These are phyloP conservation scores for Ceratopteris richardii DNA, from an alignment of 75 land plant genomes.

Conservation along the genomic window DNA sequence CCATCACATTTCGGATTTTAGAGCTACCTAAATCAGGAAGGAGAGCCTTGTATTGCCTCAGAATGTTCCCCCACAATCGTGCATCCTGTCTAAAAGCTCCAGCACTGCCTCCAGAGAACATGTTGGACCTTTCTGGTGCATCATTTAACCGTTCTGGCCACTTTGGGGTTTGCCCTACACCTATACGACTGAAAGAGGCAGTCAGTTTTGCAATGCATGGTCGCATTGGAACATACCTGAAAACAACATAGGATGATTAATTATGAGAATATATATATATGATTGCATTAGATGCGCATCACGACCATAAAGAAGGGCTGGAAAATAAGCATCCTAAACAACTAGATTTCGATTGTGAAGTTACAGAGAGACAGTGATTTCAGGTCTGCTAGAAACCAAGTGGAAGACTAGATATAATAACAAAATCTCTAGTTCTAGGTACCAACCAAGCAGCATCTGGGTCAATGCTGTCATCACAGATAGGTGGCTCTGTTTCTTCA, in stretches of 20 bases:
- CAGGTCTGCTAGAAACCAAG: too few species aligned
- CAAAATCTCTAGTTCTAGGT: neutral
- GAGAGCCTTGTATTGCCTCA: constrained; percentile 32
- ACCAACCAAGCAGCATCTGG: constrained; percentile 45
- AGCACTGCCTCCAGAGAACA: constrained; percentile 14
- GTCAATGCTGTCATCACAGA: constrained; percentile 43
- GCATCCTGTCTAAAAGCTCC: constrained; percentile 25
- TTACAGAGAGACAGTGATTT: too few species aligned
- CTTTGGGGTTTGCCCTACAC: constrained; percentile 33
- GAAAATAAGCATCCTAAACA: too few species aligned
- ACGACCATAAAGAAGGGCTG: too few species aligned
- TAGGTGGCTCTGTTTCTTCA: constrained; percentile 30
- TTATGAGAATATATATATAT: neutral
- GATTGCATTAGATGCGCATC: neutral
- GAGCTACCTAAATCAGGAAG: constrained; percentile 22
- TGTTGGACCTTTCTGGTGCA: constrained; percentile 20
- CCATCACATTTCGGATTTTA: constrained; percentile 34
- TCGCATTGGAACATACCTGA: constrained; percentile 49
- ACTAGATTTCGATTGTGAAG: too few species aligned
- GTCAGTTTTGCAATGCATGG: constrained; percentile 20
- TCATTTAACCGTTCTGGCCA: constrained; percentile 36
- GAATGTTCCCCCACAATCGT: constrained; percentile 22
- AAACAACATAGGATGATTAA: neutral
- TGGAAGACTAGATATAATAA: too few species aligned
- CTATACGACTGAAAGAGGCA: constrained; percentile 8